These are phyloP conservation scores for Pulveroboletus sp. DNA, from an alignment of 768 basidiomycete genomes.

Conservation along the genomic window DNA sequence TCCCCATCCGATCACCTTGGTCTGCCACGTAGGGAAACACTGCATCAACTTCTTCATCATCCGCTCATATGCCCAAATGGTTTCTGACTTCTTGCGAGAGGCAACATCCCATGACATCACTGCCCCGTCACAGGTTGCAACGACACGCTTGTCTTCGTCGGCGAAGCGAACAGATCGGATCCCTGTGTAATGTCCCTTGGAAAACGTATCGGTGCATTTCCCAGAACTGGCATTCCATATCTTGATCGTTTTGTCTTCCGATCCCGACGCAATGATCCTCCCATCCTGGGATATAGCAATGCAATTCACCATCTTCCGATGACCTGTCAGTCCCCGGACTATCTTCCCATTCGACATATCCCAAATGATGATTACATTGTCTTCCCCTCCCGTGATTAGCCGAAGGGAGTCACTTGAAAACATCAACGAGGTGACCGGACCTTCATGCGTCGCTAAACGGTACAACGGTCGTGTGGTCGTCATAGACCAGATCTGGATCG, in stretches of 20 bases:
- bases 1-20: slow-evolving; percentile 5
- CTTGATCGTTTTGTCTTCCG: slow-evolving; percentile 21
- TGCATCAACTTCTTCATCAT: background rate
- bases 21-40: slow-evolving; percentile 1
- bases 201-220: slow-evolving; percentile 8
- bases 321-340: slow-evolving; percentile 18
- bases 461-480: slow-evolving; percentile 7
- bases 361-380: slow-evolving; percentile 25
- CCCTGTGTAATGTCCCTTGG: slow-evolving; percentile 8
- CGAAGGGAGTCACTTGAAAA: slow-evolving; percentile 18
- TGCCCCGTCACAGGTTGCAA: slow-evolving; percentile 1
- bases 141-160: slow-evolving; percentile 5
- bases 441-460: slow-evolving; percentile 13
- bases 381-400: slow-evolving; percentile 22
- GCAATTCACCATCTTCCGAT: slow-evolving; percentile 12
- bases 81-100: background rate
- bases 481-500: slow-evolving; percentile 22
- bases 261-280: slow-evolving; percentile 18
- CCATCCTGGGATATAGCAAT: slow-evolving; percentile 21
- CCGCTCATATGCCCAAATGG: slow-evolving; percentile 4
- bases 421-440: slow-evolving; percentile 14
- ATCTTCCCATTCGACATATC: slow-evolving; percentile 12
- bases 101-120: slow-evolving; percentile 6
- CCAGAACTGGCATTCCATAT: slow-evolving; percentile 21
- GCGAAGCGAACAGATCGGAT: slow-evolving; percentile 13